phyloP scores from a whole-genome alignment of 176 grass and related monocot species.

The Ensete glaucum region DNA sequence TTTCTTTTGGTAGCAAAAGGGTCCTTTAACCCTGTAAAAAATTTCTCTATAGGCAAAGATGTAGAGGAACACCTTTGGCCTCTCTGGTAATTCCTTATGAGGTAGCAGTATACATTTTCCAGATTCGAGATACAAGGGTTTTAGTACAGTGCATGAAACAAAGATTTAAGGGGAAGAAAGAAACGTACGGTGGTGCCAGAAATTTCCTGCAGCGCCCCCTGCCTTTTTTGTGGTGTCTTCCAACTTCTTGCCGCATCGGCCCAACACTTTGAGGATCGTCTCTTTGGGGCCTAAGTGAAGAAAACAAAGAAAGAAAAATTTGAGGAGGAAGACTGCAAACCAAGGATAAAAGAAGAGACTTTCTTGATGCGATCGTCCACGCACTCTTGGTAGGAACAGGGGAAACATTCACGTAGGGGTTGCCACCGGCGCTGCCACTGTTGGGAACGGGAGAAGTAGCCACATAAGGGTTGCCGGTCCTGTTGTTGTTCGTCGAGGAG shows the following conservation, averaged over 20 bases:
- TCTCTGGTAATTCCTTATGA: too few species aligned
- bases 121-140: background rate
- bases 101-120: background rate
- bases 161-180: background rate
- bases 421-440: conserved; percentile 28
- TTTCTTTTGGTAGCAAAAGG: too few species aligned
- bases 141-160: background rate
- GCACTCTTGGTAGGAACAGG: conserved; percentile 13
- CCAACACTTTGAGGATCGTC: conserved; percentile 37
- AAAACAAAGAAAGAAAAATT: background rate
- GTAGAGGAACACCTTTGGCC: too few species aligned
- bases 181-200: conserved; percentile 61
- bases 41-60: too few species aligned
- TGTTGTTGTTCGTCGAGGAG: background rate
- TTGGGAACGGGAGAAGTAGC: background rate
- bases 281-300: conserved; percentile 2
- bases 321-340: background rate
- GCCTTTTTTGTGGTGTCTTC: conserved; percentile 60
- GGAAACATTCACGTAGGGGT: conserved; percentile 49
- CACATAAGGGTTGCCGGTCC: background rate
- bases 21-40: too few species aligned
- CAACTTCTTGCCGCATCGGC: conserved; percentile 47
- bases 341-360: background rate
- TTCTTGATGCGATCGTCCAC: background rate
- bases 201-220: conserved; percentile 46